Conservation (phyloP, 2,329 filamentous ascomycete genomes). For the Teratosphaeria pseudoeucalypti region DNA sequence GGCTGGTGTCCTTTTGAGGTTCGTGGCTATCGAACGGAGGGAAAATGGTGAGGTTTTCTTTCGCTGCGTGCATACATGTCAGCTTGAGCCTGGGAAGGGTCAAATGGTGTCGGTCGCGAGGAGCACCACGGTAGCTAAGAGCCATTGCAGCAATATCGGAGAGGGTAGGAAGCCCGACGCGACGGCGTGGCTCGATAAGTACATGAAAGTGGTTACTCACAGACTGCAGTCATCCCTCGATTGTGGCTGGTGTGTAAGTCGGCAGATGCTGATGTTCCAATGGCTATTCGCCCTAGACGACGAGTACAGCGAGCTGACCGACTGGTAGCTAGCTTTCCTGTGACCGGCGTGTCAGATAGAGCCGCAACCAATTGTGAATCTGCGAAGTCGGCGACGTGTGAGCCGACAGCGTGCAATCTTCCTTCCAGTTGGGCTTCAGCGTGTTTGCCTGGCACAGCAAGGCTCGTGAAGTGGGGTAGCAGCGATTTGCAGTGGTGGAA, state of each 20-base stretch:
- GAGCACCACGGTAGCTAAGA: not conserved
- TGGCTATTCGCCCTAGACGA: constrained; percentile 10
- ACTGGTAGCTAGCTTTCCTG: not conserved
- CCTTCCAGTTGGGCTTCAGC: not conserved
- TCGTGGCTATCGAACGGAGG: constrained; percentile 18
- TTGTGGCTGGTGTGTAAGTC: constrained; percentile 11
- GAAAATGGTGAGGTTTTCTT: constrained; percentile 20
- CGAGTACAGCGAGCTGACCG: not conserved
- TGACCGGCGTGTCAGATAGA: constrained; percentile 4
- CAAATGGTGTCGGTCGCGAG: not conserved
- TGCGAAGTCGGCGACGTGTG: constrained; percentile 1
- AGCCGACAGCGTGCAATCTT: constrained; percentile 1
- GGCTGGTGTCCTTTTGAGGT: constrained; percentile 5
- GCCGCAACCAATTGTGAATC: constrained; percentile 6
- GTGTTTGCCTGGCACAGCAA: not conserved
- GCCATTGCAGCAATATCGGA: not conserved
- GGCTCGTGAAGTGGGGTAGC: not conserved
- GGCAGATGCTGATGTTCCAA: constrained; percentile 6
- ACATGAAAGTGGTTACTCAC: constrained; percentile 19
- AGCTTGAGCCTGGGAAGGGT: not conserved
- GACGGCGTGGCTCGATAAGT: constrained; percentile 8
- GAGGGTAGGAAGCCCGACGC: not conserved
- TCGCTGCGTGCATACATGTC: constrained; percentile 5
- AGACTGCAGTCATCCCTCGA: constrained; percentile 20
- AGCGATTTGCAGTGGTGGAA: not conserved